Evolutionary conservation across 352 stramenopile species (phyloP).

Genomic region (Globisporangium acanthophoron): DNA sequence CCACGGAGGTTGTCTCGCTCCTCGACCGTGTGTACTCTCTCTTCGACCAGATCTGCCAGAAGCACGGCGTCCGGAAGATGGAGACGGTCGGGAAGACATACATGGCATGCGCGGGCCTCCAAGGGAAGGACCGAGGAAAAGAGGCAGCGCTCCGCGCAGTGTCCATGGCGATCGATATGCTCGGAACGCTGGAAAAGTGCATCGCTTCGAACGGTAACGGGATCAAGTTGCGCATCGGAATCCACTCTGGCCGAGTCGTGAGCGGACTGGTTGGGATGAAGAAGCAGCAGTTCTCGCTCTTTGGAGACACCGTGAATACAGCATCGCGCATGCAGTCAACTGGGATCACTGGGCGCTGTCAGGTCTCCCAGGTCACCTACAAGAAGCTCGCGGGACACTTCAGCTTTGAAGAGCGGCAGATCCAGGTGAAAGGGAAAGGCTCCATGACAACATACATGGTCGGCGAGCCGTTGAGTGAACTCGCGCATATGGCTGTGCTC

Average conservation of each 20-base stretch:
- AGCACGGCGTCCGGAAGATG: constrained; percentile 91
- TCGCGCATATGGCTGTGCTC: constrained; percentile 47
- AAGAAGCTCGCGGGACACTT: constrained; percentile 77
- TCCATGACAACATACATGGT: constrained; percentile 82
- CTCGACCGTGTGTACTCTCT: constrained; percentile 90
- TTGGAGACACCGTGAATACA: constrained; percentile 92
- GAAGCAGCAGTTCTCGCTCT: constrained; percentile 92
- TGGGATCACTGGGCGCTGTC: constrained; percentile 66
- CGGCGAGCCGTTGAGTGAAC: constrained; percentile 55
- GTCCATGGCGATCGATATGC: constrained; percentile 77
- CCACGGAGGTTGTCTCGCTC: constrained; percentile 75
- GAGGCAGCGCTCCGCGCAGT: constrained; percentile 72
- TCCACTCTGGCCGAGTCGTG: constrained; percentile 88
- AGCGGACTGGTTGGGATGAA: constrained; percentile 87
- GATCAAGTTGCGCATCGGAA: constrained; percentile 88
- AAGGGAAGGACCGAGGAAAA: constrained; percentile 72
- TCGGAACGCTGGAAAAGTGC: constrained; percentile 58
- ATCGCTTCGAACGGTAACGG: constrained; percentile 71
- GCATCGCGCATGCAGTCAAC: constrained; percentile 88
- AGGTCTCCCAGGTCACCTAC: constrained; percentile 80
- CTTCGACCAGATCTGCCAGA: constrained; percentile 89
- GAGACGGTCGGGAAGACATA: constrained; percentile 92
- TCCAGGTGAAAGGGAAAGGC: constrained; percentile 86
- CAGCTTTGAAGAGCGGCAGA: constrained; percentile 68
- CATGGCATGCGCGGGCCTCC: constrained; percentile 82